Conservation (phyloP, 202 grass and related monocot species). For the Hordeum pubiflorum region DNA sequence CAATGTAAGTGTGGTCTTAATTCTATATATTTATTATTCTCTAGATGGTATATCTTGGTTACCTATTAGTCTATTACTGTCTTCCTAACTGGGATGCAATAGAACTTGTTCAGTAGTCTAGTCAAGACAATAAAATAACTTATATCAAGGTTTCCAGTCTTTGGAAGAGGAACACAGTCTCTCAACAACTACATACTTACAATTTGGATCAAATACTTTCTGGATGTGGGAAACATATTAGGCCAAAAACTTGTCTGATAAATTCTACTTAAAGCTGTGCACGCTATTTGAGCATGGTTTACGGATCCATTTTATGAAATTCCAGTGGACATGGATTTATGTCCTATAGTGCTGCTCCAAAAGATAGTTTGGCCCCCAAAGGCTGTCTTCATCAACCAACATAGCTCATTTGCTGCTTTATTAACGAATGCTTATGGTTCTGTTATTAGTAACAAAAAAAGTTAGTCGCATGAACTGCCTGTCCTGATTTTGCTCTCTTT, state of each 20-base stretch:
- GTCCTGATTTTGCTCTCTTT: constrained; percentile 18
- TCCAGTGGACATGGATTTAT: not conserved
- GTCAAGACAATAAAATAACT: not conserved
- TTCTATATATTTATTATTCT: not conserved
- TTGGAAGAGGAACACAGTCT: not conserved
- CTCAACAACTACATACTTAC: not conserved
- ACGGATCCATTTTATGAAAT: not conserved
- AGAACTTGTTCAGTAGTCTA: not conserved
- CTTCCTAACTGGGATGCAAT: constrained; percentile 1
- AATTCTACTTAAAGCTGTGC: not conserved
- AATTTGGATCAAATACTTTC: not conserved
- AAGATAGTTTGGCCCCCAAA: not conserved
- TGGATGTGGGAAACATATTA: not conserved
- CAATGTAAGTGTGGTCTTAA: constrained; percentile 54
- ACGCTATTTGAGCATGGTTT: not conserved
- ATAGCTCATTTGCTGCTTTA: not conserved
- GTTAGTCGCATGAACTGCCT: not conserved
- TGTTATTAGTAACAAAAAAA: constrained; percentile 2
- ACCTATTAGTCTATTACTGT: not conserved
- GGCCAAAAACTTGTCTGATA: not conserved
- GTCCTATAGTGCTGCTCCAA: not conserved
- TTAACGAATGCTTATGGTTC: constrained; percentile 11
- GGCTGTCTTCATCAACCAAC: not conserved
- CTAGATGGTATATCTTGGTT: not conserved
- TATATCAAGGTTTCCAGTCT: not conserved